phyloP scores from a whole-genome alignment of 2,329 filamentous ascomycete species.

The Zymoseptoria crescenta region DNA sequence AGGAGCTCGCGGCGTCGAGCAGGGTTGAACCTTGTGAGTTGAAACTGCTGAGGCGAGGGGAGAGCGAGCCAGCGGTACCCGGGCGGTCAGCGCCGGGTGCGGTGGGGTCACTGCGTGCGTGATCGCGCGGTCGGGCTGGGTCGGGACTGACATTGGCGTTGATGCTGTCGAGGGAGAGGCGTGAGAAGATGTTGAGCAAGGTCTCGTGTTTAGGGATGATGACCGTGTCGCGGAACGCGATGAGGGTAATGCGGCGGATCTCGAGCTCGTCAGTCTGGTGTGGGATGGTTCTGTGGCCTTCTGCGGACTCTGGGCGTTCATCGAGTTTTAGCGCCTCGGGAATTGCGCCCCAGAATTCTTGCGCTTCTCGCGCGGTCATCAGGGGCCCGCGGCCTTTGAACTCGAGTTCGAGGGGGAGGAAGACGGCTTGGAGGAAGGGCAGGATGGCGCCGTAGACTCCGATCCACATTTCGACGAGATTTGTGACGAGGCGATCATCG shows the following conservation, averaged over 20 bases:
- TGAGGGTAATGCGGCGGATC: conserved; percentile 78
- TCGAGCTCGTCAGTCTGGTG: conserved; percentile 60
- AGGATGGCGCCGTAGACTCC: conserved; percentile 84
- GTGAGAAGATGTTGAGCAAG: conserved; percentile 82
- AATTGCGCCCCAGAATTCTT: conserved; percentile 82
- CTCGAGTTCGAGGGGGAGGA: conserved; percentile 85
- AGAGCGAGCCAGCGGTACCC: conserved; percentile 67
- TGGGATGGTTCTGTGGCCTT: conserved; percentile 30
- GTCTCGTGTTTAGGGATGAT: conserved; percentile 83
- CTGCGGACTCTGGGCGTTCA: conserved; percentile 35
- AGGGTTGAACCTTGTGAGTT: conserved; percentile 73
- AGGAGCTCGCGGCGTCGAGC: conserved; percentile 53
- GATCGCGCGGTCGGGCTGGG: conserved; percentile 19
- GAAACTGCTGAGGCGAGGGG: conserved; percentile 68
- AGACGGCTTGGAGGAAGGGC: conserved; percentile 91
- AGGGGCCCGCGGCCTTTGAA: conserved; percentile 78
- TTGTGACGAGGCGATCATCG: conserved; percentile 82
- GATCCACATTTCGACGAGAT: conserved; percentile 89
- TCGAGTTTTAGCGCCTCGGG: conserved; percentile 37
- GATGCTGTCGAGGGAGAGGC: conserved; percentile 73
- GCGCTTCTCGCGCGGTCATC: conserved; percentile 68
- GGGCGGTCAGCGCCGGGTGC: conserved; percentile 27
- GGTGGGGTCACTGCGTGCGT: conserved; percentile 26
- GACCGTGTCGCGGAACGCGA: conserved; percentile 79
- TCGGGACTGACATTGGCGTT: conserved; percentile 37